These are phyloP conservation scores for Psilocybe azurescens DNA, from an alignment of 768 basidiomycete genomes.

Conservation along the genomic window DNA sequence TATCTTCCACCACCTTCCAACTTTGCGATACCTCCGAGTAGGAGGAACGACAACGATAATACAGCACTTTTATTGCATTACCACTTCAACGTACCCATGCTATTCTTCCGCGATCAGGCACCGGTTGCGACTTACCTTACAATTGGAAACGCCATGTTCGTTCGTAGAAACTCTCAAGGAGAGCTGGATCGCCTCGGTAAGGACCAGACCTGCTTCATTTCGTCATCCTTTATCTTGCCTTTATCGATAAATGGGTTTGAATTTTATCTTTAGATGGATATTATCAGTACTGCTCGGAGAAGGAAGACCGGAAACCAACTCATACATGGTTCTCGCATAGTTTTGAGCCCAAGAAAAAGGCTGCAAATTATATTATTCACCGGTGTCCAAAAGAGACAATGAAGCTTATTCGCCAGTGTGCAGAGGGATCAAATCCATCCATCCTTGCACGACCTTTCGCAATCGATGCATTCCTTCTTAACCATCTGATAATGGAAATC, in stretches of 20 bases:
- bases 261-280: conserved; percentile 3
- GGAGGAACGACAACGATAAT: neutral
- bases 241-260: neutral
- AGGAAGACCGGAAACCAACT: neutral
- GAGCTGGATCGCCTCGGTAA: conserved; percentile 1
- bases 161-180: neutral
- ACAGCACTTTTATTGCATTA: conserved; percentile 8
- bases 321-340: conserved; percentile 12
- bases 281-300: conserved; percentile 4
- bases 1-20: neutral
- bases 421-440: neutral
- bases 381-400: neutral
- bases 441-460: conserved; percentile 4
- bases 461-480: conserved; percentile 11
- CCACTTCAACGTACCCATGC: conserved; percentile 2
- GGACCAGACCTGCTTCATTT: neutral
- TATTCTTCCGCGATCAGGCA: conserved; percentile 9
- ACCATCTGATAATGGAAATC: conserved; percentile 6
- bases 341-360: neutral
- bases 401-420: conserved; percentile 3
- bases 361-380: conserved; percentile 9
- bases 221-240: neutral
- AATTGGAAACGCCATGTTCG: conserved; percentile 7
- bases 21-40: neutral
- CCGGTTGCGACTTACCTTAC: neutral